Base-by-base conservation (phyloP, 2,329 filamentous ascomycete genomes). In the Aspergillus hortae region DNA sequence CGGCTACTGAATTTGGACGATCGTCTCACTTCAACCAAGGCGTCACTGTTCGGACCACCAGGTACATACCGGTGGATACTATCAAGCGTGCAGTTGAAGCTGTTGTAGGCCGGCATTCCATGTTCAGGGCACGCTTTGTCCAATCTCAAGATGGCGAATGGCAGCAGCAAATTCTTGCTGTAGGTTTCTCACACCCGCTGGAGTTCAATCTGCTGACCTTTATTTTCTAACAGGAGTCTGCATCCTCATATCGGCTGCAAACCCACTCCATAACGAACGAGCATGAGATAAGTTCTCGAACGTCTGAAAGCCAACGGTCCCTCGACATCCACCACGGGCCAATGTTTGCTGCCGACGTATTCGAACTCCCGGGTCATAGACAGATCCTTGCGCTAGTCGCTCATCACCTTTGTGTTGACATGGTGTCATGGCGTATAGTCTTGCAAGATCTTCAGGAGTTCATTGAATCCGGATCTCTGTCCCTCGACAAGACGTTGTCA, bases 401-500 rank as follows among this genome's bases (percentile, higher is more conserved):
- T 21, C 58, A 56, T 10, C 61, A 63, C 33, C 32, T 61, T 12
- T 57, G 56, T 19, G 53, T 64, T 21, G 61, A 64, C 35, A 56
- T 64, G 46, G 61, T 64, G 1, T 64, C 61, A 11, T 64, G 61
- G 61, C 64, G 68, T 15, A 65, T 71, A 40, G 62, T 71, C 17
- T 53, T 72, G 4, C 65, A 70, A 14, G 69, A 72, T 32, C 57
- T 72, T 1, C 61, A 72, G 49, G 69, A 71, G 23, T 59, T 67
- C 12, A 53, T 73, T 17, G 59, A 71, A 10, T 60, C 64, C 9
- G 64, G 67, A 3, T 64, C 65, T 6, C 54, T 71, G 5, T 60
- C 65, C n/a, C 57, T 57, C 9, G 66, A 69, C 6, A 68, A 67
- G 40, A 63, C 68, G 2, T 54, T 74, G 2, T 67, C 70, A 9